Evolutionary conservation across 768 basidiomycete species (phyloP), one percentile per base, ranked within the genome.

Genomic region (Mrakia gelida): DNA sequence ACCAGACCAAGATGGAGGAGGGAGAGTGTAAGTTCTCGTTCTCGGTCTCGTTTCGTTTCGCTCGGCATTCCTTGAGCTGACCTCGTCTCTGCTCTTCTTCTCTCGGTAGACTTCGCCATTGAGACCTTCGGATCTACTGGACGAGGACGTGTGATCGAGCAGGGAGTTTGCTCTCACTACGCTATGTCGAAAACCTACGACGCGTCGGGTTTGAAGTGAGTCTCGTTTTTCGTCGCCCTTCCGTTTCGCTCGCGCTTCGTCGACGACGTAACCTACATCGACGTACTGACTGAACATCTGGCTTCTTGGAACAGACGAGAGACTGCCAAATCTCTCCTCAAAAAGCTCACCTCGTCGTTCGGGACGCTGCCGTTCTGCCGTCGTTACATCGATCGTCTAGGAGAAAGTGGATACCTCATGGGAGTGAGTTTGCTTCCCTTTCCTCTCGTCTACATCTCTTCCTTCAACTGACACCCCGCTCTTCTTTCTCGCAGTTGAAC

Each of bases 121-220:
- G 97, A 99, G 85, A 98, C 96, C 1, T 99, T 99, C 84, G 97
- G 97, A 15, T 93, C 92, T n/a, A 98, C 96, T 0, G 96, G 97
- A 23, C 88, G 91, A 59, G 97, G 95, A 11, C 87, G 90, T 34
- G 93, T 97, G 30, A 88, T 93, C 23, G 96, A 98, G 82, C 88
- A 88, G 92, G 95, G 95, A 28, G 95, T 95, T 43, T 92, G 91
- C 81, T 98, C 95, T 30, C 97, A 98, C 84, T 98, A 96, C 83
- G 94, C 94, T 16, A 49, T 73, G n/a, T 30, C 16, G 41, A 70
- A 61, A 28, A 11, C 5, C 21, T 79, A 75, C 54, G 70, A 79
- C 56, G 78, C 73, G 28, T 43, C 65, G 16, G 49, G 68, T 10
- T 86, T 96, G 34, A 88, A 91, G 93, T 94, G 81, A 76, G 89